Base-by-base conservation (phyloP, 768 basidiomycete genomes). In the Sarcomyxa edulis region DNA sequence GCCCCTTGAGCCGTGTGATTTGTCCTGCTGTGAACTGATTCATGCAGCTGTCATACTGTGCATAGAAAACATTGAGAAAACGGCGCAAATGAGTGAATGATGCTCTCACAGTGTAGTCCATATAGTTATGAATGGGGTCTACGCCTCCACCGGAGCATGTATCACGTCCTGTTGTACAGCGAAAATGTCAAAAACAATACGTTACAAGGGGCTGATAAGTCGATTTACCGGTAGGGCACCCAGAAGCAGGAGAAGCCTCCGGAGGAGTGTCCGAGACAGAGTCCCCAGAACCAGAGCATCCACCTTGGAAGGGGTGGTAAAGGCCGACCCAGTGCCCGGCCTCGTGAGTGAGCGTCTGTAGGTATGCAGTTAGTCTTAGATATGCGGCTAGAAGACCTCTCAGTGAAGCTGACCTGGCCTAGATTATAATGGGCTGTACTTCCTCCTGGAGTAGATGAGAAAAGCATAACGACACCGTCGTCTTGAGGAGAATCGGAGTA, bases 271-370 rank as follows among this genome's bases (percentile, higher is more conserved):
- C 71, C 10, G 48, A 48, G 39, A 76, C 71, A 16, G 35, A 44
- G 49, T 75, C 72, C 19, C 71, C 72, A 22, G 59, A 32, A 46
- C 42, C 45, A 10, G 41, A 34, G 58, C 66, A 73, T 15, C 70
- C 69, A 28, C 71, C 71, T 50, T 78, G 69, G 69, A 76, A 77
- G 18, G 75, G 74, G 58, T 77, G 74, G 56, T 66, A 76, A 18
- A 77, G 63, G 19, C 76, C 76, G 42, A 74, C 58, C 75, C 76
- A 79, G 58, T 78, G 75, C n/a, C 76, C 74, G 33, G 65, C 68
- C 53, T 79, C 77, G 50, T 79, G 77, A 10, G 68, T 74, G 43
- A 72, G 47, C 30, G 71, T 78, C 53, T 69, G 44, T 3, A 30
- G 18, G 10, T 14, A 47, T 23, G 18, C 32, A 40, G 28, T 46